Base-by-base conservation (phyloP, 345 rosid species). In the Gossypium anomalum region DNA sequence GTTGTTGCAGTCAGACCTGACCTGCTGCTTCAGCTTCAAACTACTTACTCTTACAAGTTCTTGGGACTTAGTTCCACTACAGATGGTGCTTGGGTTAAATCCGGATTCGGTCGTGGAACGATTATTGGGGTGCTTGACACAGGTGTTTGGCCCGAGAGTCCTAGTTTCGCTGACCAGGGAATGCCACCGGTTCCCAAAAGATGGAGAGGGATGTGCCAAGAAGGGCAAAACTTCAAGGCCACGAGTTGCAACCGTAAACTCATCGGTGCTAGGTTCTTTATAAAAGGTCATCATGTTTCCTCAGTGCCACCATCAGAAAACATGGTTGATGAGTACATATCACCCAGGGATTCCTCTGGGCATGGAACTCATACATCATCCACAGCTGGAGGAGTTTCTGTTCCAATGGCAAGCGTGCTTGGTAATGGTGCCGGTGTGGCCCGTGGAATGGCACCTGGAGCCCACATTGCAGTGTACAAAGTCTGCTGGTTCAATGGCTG, bases 361-460 rank as follows among this genome's bases (percentile, higher is more conserved):
- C 98, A 90, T 55, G 98, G 98, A 56, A 93, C 97, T 22, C 98
- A 93, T 74, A 93, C 98, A 1, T 85, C 96, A 23, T 92, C 98
- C 13, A 93, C 97, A 1, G 97, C 86, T 3, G 97, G 85, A n/a
- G 98, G 98, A 57, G 80, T 82, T 80, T 76, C 90, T 16, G 97
- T 92, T 78, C 77, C 83, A 0, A 81, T 58, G 84, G 97, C 97
- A 0, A 89, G 82, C 55, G 92, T 92, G 79, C 86, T 92, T 2
- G 93, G 97, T 1, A 84, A 78, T 25, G 97, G 87, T 58, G 92
- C 87, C 41, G 98, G 97, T 7, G 87, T 83, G 25, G 97, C 98
- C 67, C 83, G 90, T 1, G 98, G 98, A 16, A 86, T 94, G 89
- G 98, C 98, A 1, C 97, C 94, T 0, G 89, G 89, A 27, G 85